Base-by-base conservation (phyloP, 2,329 filamentous ascomycete genomes). In the Alternaria angustiovoidea region DNA sequence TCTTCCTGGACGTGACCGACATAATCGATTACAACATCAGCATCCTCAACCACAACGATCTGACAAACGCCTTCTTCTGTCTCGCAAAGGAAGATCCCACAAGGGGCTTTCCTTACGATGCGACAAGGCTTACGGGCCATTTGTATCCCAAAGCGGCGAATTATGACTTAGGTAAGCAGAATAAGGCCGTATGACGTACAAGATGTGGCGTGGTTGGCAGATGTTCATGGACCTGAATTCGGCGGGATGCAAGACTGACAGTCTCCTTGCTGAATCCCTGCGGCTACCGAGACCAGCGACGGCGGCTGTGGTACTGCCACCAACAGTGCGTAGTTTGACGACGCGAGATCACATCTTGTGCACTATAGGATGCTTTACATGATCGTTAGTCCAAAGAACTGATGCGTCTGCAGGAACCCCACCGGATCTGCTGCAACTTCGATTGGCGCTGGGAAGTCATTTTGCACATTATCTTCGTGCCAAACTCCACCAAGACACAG, bases 1-100 rank as follows among this genome's bases (percentile, higher is more conserved):
- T 89, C 4, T 92, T 89, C 72, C 79, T 92, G 79, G 93, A 98
- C 72, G 91, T 94, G 43, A 94, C 92, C 8, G 92, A 96, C 65
- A 88, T 97, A 66, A 82, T 98, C 56, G 86, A 91, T 43, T 96
- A 94, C 81, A 98, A 97, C 74, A 70, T 89, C 52, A 84, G 83
- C 18, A 82, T 92, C 26, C 78, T 97, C 46, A 96, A 94, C 73
- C 78, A 68, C 20, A 82, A 89, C 69, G 84, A 89, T 59, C 79
- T 94, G 48, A 65, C 75, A 1, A 77, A 88, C 52, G 93, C 92
- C 0, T 97, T 94, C 81, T 97, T 97, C 76, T 88, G 89, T 69
- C 85, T 96, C 16, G 89, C 89, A 51, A 85, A 82, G 46, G 81
- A 84, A 39, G 90, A 97, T 72, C 93, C 93, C 5, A 91, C 91